Base-by-base conservation (phyloP, 2,329 filamentous ascomycete species). In the Pestalotiopsis fici region DNA sequence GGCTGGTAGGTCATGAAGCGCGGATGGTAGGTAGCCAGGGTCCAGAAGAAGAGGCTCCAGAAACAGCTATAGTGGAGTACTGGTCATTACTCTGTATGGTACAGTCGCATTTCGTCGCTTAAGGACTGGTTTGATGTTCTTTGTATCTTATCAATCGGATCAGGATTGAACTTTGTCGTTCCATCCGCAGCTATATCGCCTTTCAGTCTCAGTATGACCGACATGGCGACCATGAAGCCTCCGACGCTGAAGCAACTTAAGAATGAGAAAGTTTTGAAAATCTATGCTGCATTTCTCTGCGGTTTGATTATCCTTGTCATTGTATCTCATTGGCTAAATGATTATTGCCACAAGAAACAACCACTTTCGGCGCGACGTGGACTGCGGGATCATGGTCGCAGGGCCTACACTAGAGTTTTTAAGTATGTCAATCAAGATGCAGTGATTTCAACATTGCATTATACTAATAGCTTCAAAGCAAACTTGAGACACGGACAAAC, bases 401-500 rank as follows among this genome's bases (percentile, higher is more conserved):
- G 18, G n/a, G 3, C 6, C 4, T 50, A 50, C n/a, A 21, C 1
- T 3, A 2, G 1, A 11, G 43, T 21, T 0, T 50, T 50, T 21
- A 7, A 3, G 43, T 50, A 50, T 50, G 43, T 50, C 18, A 50
- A 50, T 50, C 18, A 50, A 50, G 2, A 18, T 11, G 1, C 43
- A n/a, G 11, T 35, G 11, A 6, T 2, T 0, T 21, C 2, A 21
- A n/a, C 6, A 2, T 21, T 1, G 9, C n/a, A 2, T 3, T n/a
- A 11, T 50, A 50, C 43, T 50, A 18, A 50, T 3, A 9, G 5
- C 0, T 50, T 11, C 6, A 3, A n/a, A 50, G 43, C 15, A 11
- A 3, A 50, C 9, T 21, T 50, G 43, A 50, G 21, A 50, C 2
- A 50, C 43, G 4, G 6, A 3, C n/a, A 50, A 11, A 11, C 2